A percentile compares a stretch with the other conserved stretches of the same genome.
Evolutionary conservation across 495 filamentous ascomycete genomes (phyloP).

Genomic region (Aspergillus ostianus): DNA sequence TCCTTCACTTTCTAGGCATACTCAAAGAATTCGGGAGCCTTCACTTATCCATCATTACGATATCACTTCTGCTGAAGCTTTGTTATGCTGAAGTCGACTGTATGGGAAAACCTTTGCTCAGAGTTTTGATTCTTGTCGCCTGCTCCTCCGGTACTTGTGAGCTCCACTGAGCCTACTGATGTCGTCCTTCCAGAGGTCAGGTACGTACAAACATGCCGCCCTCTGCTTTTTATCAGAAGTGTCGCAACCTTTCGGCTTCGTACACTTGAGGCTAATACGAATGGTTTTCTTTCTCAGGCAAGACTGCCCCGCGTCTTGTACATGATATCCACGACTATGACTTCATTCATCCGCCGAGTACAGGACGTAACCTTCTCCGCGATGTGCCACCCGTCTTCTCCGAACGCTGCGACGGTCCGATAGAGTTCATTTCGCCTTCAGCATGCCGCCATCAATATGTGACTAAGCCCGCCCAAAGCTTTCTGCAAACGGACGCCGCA

Average conservation of each 20-base stretch:
- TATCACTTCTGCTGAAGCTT: not conserved
- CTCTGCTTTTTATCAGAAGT: not conserved
- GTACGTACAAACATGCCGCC: slow-evolving; percentile 22
- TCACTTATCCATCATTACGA: not conserved
- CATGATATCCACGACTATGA: slow-evolving; percentile 59
- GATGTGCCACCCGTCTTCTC: slow-evolving; percentile 47
- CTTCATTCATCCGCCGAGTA: slow-evolving; percentile 43
- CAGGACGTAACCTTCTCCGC: slow-evolving; percentile 53
- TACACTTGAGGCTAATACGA: slow-evolving; percentile 2
- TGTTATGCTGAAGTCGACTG: not conserved
- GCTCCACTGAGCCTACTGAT: slow-evolving; percentile 27
- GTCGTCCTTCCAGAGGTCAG: slow-evolving; percentile 35
- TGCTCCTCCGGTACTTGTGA: slow-evolving; percentile 15
- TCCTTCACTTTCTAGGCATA: slow-evolving; percentile 4
- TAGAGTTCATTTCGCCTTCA: slow-evolving; percentile 34
- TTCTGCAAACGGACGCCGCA: slow-evolving; percentile 35
- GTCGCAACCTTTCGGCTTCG: not conserved
- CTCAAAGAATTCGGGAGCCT: slow-evolving; percentile 11
- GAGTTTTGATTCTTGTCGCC: slow-evolving; percentile 4
- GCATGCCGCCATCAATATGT: slow-evolving; percentile 58
- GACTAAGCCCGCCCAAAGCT: slow-evolving; percentile 51
- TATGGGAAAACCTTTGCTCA: slow-evolving; percentile 12
- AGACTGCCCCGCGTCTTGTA: slow-evolving; percentile 60
- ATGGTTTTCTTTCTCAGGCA: slow-evolving; percentile 39
- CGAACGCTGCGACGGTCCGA: slow-evolving; percentile 27